phyloP scores from a whole-genome alignment of 306 rosid species.

The Inga oerstediana region DNA sequence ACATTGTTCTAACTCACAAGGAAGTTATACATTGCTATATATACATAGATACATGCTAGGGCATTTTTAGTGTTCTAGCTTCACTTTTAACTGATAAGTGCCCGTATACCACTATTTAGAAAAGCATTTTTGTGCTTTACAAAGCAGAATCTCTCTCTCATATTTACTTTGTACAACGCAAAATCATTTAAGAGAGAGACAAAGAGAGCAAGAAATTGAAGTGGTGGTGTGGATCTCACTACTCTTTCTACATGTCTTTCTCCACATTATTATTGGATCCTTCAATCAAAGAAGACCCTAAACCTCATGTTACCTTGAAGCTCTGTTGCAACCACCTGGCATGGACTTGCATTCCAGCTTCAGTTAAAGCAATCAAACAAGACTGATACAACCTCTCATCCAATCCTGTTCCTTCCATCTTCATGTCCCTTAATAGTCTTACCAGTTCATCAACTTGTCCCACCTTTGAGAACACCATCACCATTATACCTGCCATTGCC shows the following conservation, averaged over 20 bases:
- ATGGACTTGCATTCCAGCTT: constrained; percentile 66
- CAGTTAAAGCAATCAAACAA: constrained; percentile 66
- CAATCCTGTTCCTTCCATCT: constrained; percentile 54
- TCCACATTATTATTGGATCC: neutral
- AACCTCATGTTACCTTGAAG: constrained; percentile 34
- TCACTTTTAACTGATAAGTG: neutral
- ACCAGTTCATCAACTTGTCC: constrained; percentile 60
- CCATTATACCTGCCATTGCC: constrained; percentile 76
- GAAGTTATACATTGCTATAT: neutral
- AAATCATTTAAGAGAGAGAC: no score
- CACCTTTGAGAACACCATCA: constrained; percentile 62
- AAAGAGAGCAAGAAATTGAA: neutral
- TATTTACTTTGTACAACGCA: no score
- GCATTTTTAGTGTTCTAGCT: constrained; percentile 10
- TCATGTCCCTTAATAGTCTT: constrained; percentile 71
- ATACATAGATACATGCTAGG: neutral
- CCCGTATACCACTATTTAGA: no score
- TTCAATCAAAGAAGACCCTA: neutral
- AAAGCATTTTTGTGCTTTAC: no score
- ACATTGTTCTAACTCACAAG: neutral
- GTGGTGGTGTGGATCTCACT: neutral
- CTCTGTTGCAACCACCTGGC: constrained; percentile 60
- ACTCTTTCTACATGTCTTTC: neutral
- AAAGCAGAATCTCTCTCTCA: no score
- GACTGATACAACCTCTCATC: constrained; percentile 72